Conservation (phyloP, 164 flowering plant genomes). For the Vitis labrusca region DNA sequence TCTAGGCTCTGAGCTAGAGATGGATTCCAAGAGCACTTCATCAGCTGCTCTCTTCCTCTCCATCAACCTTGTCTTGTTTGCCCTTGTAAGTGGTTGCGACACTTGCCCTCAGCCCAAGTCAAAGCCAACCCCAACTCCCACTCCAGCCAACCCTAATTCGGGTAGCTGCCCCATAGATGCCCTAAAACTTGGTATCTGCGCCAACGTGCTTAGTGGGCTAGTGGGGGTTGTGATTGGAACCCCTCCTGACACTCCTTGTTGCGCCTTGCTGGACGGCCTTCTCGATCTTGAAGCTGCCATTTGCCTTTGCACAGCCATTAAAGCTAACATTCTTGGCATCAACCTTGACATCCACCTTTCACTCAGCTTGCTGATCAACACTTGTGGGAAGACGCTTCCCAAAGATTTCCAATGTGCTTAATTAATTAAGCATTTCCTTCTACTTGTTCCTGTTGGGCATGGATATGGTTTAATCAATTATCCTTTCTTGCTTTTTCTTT, state of each 20-base stretch:
- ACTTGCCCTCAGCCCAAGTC: conserved; percentile 15
- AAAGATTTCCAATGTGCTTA: conserved; percentile 20
- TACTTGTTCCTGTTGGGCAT: too few relatives aligned
- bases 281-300: conserved; percentile 26
- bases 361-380: conserved; percentile 25
- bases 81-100: conserved; percentile 20
- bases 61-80: conserved; percentile 23
- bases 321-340: conserved; percentile 25
- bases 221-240: conserved; percentile 15
- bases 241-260: conserved; percentile 20
- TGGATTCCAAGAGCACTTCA: conserved; percentile 19
- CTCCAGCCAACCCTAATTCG: conserved; percentile 10
- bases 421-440: not conserved
- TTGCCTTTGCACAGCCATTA: conserved; percentile 28
- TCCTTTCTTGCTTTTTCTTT: too few relatives aligned
- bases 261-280: conserved; percentile 19
- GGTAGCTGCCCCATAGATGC: conserved; percentile 25
- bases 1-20: not conserved
- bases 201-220: conserved; percentile 15
- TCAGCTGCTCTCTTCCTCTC: conserved; percentile 20
- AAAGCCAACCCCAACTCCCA: conserved; percentile 16
- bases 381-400: conserved; percentile 19
- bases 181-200: conserved; percentile 23
- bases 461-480: too few relatives aligned
- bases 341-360: conserved; percentile 23